Conservation (phyloP, 345 rosid species). For the Lepidium africanum region DNA sequence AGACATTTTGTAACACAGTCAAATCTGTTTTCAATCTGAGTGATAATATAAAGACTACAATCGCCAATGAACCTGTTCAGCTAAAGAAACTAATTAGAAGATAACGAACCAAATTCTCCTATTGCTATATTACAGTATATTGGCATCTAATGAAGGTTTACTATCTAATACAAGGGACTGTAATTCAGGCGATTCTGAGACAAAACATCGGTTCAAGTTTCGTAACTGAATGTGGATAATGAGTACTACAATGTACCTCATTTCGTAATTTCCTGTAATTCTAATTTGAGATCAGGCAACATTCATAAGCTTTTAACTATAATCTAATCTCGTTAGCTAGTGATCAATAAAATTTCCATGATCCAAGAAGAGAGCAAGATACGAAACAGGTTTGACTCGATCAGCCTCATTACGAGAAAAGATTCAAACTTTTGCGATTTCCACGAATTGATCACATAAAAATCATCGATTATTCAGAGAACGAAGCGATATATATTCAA, state of each 20-base stretch:
- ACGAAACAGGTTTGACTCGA: background rate
- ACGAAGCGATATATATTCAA: background rate
- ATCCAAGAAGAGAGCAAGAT: background rate
- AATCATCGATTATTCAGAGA: background rate
- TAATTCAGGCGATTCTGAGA: background rate
- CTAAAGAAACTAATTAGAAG: background rate
- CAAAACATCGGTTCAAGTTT: background rate
- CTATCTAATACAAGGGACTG: background rate
- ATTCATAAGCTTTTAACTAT: background rate
- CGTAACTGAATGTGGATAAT: background rate
- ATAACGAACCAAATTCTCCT: background rate
- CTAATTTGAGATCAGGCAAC: background rate
- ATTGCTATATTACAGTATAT: background rate
- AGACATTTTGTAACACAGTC: constrained; percentile 44
- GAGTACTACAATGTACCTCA: background rate
- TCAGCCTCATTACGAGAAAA: background rate
- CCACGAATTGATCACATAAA: background rate
- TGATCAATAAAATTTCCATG: background rate
- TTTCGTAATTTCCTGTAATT: background rate
- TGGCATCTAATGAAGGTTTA: background rate
- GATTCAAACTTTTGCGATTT: background rate
- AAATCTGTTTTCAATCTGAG: background rate
- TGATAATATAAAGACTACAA: background rate
- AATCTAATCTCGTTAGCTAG: background rate
- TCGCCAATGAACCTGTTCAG: background rate